These are phyloP conservation scores for Heracleum sosnowskyi DNA, from an alignment of 129 eudicot species.

Conservation along the genomic window DNA sequence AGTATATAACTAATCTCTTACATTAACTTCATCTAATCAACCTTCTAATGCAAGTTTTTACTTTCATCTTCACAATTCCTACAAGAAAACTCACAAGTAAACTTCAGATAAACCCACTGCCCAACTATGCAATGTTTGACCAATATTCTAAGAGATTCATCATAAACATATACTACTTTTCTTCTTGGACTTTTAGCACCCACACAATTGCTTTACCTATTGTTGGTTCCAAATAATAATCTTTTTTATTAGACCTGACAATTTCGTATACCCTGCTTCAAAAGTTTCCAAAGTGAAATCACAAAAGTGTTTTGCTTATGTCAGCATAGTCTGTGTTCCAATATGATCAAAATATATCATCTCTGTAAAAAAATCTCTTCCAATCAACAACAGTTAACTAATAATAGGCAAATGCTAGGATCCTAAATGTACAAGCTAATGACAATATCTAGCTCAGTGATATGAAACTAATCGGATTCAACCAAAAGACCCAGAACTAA, in stretches of 20 bases:
- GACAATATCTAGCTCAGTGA: conserved; percentile 13
- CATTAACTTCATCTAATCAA: not conserved
- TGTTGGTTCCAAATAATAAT: not conserved
- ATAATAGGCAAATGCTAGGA: conserved; percentile 1
- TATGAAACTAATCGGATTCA: not conserved
- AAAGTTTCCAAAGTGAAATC: not conserved
- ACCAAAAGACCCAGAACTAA: not conserved
- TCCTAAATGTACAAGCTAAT: conserved; percentile 16
- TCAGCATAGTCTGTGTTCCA: not conserved
- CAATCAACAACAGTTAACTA: not conserved
- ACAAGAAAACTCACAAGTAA: conserved; percentile 3
- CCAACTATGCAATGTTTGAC: not conserved
- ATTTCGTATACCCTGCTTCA: not conserved
- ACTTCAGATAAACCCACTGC: conserved; percentile 3
- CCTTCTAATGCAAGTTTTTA: not conserved
- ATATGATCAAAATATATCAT: conserved; percentile 3
- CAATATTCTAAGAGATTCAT: not conserved
- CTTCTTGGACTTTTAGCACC: not conserved
- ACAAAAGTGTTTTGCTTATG: not conserved
- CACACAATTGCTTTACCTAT: not conserved
- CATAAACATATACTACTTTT: not conserved
- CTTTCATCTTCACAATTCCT: not conserved
- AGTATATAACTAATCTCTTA: conserved; percentile 2
- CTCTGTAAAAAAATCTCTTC: not conserved
- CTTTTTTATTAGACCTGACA: no score